Conservation (phyloP, 345 rosid genomes). For the Hibiscus syriacus region DNA sequence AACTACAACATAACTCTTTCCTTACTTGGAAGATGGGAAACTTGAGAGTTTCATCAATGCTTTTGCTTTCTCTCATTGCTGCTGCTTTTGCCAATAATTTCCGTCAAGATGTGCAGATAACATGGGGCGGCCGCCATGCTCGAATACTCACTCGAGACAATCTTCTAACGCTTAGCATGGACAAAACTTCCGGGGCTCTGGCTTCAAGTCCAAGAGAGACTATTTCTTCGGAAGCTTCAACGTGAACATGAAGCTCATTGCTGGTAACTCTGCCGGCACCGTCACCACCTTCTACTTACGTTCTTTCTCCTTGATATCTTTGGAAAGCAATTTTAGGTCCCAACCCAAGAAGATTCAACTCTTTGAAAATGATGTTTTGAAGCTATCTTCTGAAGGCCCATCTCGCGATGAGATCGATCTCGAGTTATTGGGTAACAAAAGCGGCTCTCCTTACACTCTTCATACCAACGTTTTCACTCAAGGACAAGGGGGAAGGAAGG, state of each 20-base stretch:
- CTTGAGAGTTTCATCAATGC: not conserved
- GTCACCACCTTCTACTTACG: slow-evolving; percentile 39
- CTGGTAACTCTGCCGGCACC: slow-evolving; percentile 40
- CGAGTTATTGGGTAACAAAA: slow-evolving; percentile 11
- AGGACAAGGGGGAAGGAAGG: no score
- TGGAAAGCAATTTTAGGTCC: no score
- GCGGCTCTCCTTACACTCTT: slow-evolving; percentile 9
- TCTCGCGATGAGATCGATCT: slow-evolving; percentile 9
- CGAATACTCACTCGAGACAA: slow-evolving; percentile 25
- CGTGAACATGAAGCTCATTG: slow-evolving; percentile 42
- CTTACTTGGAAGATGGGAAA: not conserved
- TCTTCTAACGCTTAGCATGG: slow-evolving; percentile 30
- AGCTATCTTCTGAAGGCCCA: slow-evolving; percentile 8
- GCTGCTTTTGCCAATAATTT: slow-evolving; percentile 20
- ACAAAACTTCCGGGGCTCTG: slow-evolving; percentile 33
- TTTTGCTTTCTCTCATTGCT: slow-evolving; percentile 2
- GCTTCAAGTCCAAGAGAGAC: slow-evolving; percentile 35
- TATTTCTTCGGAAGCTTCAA: slow-evolving; percentile 30
- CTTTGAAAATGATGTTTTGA: not conserved
- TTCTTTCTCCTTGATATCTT: not conserved
- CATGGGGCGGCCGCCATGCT: slow-evolving; percentile 41
- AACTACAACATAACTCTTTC: slow-evolving; percentile 1
- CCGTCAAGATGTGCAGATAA: slow-evolving; percentile 28
- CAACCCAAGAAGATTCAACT: no score
- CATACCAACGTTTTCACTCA: no score